phyloP scores from a whole-genome alignment of 192 early-diverging fungal genomes.

The Dissophora ornata region DNA sequence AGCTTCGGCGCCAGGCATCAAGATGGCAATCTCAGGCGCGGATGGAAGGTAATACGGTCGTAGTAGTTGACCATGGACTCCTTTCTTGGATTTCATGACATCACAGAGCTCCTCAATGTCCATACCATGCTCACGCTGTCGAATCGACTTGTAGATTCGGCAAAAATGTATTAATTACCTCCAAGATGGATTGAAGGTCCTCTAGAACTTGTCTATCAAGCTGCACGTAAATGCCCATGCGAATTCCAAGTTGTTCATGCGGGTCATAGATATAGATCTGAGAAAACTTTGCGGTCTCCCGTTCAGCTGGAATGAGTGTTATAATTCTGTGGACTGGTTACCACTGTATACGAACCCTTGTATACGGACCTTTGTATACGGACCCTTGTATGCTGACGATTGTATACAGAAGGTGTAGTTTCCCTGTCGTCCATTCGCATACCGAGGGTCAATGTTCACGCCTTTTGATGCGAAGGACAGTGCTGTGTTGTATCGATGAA shows the following conservation, averaged over 20 bases:
- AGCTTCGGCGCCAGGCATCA: background rate
- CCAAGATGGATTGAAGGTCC: background rate
- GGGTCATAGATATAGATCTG: constrained; percentile 25
- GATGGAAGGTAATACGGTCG: constrained; percentile 15
- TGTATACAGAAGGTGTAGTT: constrained; percentile 31
- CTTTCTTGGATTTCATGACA: no score
- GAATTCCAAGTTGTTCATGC: background rate
- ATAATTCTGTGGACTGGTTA: constrained; percentile 21
- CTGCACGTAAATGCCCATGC: background rate
- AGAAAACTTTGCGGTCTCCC: background rate
- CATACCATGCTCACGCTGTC: no score
- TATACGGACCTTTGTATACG: no score
- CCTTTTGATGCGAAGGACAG: constrained; percentile 47
- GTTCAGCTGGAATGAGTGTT: background rate
- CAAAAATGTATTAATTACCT: no score
- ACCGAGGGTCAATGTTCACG: background rate
- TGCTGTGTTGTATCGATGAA: constrained; percentile 31
- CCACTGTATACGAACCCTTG: background rate
- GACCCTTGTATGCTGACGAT: no score
- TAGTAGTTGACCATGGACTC: constrained; percentile 8
- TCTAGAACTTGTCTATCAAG: background rate
- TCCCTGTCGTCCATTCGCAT: constrained; percentile 10
- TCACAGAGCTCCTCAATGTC: no score
- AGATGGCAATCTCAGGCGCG: background rate
- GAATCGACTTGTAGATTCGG: no score